Evolutionary conservation across 1,284 basidiomycete species (phyloP).

Genomic region (Omphalotus olearius): DNA sequence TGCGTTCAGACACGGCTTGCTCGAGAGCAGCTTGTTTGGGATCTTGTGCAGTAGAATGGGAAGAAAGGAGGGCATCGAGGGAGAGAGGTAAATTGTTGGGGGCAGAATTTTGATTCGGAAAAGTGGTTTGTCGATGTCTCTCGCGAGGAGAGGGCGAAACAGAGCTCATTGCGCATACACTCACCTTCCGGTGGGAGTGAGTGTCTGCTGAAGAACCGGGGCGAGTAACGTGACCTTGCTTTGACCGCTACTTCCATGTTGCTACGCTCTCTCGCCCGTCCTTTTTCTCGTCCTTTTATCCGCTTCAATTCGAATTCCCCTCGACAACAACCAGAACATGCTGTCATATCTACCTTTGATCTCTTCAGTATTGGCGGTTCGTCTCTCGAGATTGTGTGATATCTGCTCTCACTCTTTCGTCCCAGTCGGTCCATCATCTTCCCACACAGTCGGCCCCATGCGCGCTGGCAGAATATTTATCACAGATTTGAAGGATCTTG

Average conservation of each 20-base stretch:
- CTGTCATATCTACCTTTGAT: slow-evolving; percentile 91
- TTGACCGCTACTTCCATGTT: background rate
- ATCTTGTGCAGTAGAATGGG: slow-evolving; percentile 46
- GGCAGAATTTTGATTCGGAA: slow-evolving; percentile 3
- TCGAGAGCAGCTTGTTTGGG: slow-evolving; percentile 69
- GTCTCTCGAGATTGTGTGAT: slow-evolving; percentile 35
- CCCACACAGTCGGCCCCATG: slow-evolving; percentile 83
- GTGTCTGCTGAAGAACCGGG: background rate
- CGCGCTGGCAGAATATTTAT: slow-evolving; percentile 88
- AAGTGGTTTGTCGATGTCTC: slow-evolving; percentile 7
- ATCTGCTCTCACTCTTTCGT: slow-evolving; percentile 20
- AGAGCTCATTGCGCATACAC: background rate
- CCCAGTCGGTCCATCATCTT: slow-evolving; percentile 42
- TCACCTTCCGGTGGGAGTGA: background rate
- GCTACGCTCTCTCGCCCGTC: background rate
- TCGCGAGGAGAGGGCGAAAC: slow-evolving; percentile 3
- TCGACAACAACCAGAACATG: slow-evolving; percentile 54
- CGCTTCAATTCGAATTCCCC: background rate
- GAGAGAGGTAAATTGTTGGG: slow-evolving; percentile 28
- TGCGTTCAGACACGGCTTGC: slow-evolving; percentile 71
- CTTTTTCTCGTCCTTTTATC: background rate
- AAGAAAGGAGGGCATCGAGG: slow-evolving; percentile 50
- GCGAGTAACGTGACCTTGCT: background rate
- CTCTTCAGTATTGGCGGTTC: slow-evolving; percentile 84
- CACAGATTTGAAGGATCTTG: slow-evolving; percentile 66